These are phyloP conservation scores for Pythium periplocum DNA, from an alignment of 352 stramenopile species.

Conservation along the genomic window DNA sequence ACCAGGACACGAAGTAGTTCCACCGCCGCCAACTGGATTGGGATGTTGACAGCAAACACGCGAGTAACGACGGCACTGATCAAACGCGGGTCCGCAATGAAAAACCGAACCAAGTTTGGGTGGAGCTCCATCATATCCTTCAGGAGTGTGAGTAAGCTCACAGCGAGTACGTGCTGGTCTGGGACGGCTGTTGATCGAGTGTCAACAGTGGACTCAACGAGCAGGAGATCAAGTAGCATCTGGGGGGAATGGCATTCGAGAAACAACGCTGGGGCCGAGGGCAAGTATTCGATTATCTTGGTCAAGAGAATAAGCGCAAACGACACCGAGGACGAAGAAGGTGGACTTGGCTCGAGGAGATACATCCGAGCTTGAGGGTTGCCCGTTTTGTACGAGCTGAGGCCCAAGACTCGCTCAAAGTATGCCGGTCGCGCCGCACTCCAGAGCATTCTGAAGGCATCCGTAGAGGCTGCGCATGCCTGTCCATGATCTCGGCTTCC, in stretches of 20 bases:
- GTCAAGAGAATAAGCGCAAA: conserved; percentile 10
- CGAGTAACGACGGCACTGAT: conserved; percentile 5
- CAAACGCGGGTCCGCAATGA: conserved; percentile 10
- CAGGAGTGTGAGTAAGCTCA: conserved; percentile 5
- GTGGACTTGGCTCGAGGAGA: conserved; percentile 3
- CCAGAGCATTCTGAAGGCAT: conserved; percentile 3
- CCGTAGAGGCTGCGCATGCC: too few species aligned
- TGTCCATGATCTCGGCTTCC: too few species aligned
- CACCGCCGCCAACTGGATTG: conserved; percentile 6
- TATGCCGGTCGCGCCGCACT: conserved; percentile 2
- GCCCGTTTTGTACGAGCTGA: conserved; percentile 1
- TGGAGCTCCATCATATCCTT: conserved; percentile 3
- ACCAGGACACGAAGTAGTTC: conserved; percentile 2
- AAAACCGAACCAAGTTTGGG: conserved; percentile 6
- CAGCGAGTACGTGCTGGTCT: conserved; percentile 1
- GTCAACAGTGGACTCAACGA: not conserved
- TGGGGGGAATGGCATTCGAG: conserved; percentile 7
- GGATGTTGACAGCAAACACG: conserved; percentile 6
- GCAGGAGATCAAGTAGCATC: conserved; percentile 8
- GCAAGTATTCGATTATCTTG: not conserved
- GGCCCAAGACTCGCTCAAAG: conserved; percentile 4
- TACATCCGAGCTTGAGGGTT: not conserved
- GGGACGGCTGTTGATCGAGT: not conserved
- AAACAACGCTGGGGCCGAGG: not conserved
- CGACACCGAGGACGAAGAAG: not conserved